Evolutionary conservation across 2,329 filamentous ascomycete species (phyloP).

Genomic region (Bipolaris oryzae): DNA sequence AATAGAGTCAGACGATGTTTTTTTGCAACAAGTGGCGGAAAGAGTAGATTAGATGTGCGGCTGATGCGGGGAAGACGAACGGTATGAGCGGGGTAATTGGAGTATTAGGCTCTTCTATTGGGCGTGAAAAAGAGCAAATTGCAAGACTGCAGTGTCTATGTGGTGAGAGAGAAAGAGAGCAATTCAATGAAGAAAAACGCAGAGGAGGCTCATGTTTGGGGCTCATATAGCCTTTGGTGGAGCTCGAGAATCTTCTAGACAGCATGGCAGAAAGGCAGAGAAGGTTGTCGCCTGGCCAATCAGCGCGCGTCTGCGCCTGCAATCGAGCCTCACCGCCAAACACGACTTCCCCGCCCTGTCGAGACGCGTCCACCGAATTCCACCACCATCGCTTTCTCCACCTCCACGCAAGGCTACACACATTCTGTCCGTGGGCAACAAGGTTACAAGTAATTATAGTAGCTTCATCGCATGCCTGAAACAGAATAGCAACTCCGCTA

Average conservation of each 20-base stretch:
- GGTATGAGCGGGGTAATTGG: slow-evolving; percentile 28
- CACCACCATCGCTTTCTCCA: not conserved
- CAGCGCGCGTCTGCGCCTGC: slow-evolving; percentile 15
- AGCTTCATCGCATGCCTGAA: not conserved
- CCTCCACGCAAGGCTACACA: not conserved
- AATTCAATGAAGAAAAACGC: slow-evolving; percentile 34
- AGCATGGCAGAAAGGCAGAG: slow-evolving; percentile 42
- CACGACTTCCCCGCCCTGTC: slow-evolving; percentile 18
- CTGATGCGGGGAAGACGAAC: slow-evolving; percentile 21
- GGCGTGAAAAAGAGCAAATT: slow-evolving; percentile 29
- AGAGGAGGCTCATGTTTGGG: slow-evolving; percentile 31
- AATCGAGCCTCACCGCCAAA: slow-evolving; percentile 34
- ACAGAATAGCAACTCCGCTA: not conserved
- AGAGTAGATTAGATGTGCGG: slow-evolving; percentile 13
- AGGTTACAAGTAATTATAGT: not conserved
- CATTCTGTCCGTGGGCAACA: not conserved
- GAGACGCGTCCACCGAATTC: slow-evolving; percentile 4
- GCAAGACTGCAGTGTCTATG: slow-evolving; percentile 30
- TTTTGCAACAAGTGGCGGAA: not conserved
- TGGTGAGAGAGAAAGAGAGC: slow-evolving; percentile 22
- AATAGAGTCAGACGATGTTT: slow-evolving; percentile 14
- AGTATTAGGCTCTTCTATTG: slow-evolving; percentile 28
- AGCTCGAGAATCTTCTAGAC: slow-evolving; percentile 49
- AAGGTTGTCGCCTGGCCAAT: slow-evolving; percentile 37
- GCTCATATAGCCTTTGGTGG: slow-evolving; percentile 43